Evolutionary conservation across 176 grass and related monocot species (phyloP), one percentile per base, ranked within the genome.

Genomic region (Carex kokanica): DNA sequence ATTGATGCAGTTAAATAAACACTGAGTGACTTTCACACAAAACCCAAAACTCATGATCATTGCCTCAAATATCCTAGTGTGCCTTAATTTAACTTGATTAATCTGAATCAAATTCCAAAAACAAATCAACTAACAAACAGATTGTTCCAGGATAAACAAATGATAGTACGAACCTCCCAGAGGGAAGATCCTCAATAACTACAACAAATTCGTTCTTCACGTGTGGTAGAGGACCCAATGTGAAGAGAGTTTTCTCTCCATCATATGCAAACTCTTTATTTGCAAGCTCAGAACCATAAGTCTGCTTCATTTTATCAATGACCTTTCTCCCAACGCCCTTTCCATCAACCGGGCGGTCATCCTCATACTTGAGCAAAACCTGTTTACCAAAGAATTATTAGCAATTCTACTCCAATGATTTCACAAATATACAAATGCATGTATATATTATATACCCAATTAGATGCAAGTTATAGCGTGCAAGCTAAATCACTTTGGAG

Each of bases 241-340:
- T 97, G 56, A 97, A 97, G 9, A 97, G 81, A 55, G 86, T 94
- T 63, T 97, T 94, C 74, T 97, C 90, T 36, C 94, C 94, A 87
- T 97, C 94, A 86, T 97, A 97, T 0, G 94, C 94, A 49, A 97
- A 97, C 17, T 94, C 87, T 60, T 97, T 97, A 64, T 94, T 84
- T 0, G 89, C 92, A 1, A 97, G 70, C 29, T 94, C 90, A 15
- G 85, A 72, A 20, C 77, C 71, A 16, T 94, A 98, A 0, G 92
- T 94, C 55, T 98, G 92, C 6, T 93, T 81, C 2, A 98, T 83
- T 64, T 91, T 98, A 12, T 98, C 95, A 0, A 98, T 91, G 1
- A 98, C 92, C 60, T 81, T 90, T 27, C 95, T 84, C 0, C 95
- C 92, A 0, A 87, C 67, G 0, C 92, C 95, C 83, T 98, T 98